Evolutionary conservation across 768 basidiomycete genomes (phyloP), one percentile per base, ranked within the genome.

Genomic region (Phanerochaete sordida): DNA sequence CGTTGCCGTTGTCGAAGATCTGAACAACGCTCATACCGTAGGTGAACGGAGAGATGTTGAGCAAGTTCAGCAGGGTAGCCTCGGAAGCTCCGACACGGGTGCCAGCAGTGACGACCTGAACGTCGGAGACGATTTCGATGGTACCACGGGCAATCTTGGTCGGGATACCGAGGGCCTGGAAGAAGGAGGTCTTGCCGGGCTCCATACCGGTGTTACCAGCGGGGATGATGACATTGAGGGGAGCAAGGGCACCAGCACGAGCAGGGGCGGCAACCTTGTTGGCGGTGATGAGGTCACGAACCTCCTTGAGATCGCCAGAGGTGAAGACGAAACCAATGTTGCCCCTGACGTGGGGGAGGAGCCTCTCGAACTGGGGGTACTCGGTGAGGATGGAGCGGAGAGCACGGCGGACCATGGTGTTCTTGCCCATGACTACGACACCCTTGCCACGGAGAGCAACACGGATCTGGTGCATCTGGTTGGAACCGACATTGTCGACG

Each of bases 321-420:
- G 97, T 96, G 84, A 98, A 99, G 74, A 99, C 96, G 81, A 99
- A 99, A 51, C 97, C 97, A 69, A 99, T 91, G 86, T 99, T 99
- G 68, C 96, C 97, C 76, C 81, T 92, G 79, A 99, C 82, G 82
- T 91, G 85, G 65, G 95, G 96, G 61, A 99, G 89, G 76, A 99
- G 90, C 71, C 86, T 90, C 81, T 99, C 97, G 81, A 89, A 95
- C 73, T 95, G 89, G 56, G 96, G 97, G 81, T 79, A 82, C 69
- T 98, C 97, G 66, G 83, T 62, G 72, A 98, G 86, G 77, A 98
- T 86, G 70, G 88, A 82, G 65, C 97, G 94, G 64, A 99, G 84
- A 62, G 95, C 97, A 70, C 97, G 93, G 80, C 97, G 93, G 70
- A 99, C 95, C 96, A 98, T 98, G 74, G 97, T 99, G 88, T 99